Conservation (phyloP, 495 filamentous ascomycete species). For the Paragyromitra xinjiangensis region DNA sequence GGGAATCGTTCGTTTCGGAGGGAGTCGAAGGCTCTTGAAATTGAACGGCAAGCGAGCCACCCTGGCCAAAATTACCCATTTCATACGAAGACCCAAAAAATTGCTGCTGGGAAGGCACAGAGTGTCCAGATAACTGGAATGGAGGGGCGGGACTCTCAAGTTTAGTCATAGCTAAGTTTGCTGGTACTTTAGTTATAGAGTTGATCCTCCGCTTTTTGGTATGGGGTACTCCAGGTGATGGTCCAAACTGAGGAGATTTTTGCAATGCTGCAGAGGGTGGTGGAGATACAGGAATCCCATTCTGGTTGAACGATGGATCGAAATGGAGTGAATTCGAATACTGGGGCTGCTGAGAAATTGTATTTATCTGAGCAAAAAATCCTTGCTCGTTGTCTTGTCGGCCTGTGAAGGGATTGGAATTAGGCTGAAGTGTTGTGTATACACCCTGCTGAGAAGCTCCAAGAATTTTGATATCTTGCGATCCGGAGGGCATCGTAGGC, state of each 20-base stretch:
- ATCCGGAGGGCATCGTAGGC: slow-evolving; percentile 44
- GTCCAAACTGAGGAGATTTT: slow-evolving; percentile 45
- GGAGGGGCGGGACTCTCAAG: slow-evolving; percentile 66
- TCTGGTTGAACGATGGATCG: slow-evolving; percentile 33
- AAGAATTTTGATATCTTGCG: slow-evolving; percentile 54
- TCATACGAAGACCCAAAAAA: slow-evolving; percentile 44
- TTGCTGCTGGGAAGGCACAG: slow-evolving; percentile 50
- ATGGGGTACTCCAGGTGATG: slow-evolving; percentile 39
- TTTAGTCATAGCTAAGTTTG: slow-evolving; percentile 79
- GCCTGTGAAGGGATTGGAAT: slow-evolving; percentile 35
- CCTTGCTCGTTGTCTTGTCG: slow-evolving; percentile 28
- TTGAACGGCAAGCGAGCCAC: slow-evolving; percentile 29
- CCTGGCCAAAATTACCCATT: slow-evolving; percentile 40
- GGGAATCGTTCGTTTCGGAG: slow-evolving; percentile 57
- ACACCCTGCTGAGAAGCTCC: slow-evolving; percentile 44
- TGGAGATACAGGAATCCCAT: slow-evolving; percentile 34
- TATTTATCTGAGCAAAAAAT: slow-evolving; percentile 31
- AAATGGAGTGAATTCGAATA: slow-evolving; percentile 38
- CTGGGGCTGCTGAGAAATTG: slow-evolving; percentile 37
- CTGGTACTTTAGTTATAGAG: slow-evolving; percentile 71
- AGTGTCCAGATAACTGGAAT: slow-evolving; percentile 36
- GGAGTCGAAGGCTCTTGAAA: slow-evolving; percentile 60
- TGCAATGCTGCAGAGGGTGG: slow-evolving; percentile 31
- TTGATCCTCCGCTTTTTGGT: slow-evolving; percentile 53
- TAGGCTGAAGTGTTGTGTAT: slow-evolving; percentile 44